Evolutionary conservation across 208 protist genomes (phyloP).

Genomic region (Trypanosoma cruzi): DNA sequence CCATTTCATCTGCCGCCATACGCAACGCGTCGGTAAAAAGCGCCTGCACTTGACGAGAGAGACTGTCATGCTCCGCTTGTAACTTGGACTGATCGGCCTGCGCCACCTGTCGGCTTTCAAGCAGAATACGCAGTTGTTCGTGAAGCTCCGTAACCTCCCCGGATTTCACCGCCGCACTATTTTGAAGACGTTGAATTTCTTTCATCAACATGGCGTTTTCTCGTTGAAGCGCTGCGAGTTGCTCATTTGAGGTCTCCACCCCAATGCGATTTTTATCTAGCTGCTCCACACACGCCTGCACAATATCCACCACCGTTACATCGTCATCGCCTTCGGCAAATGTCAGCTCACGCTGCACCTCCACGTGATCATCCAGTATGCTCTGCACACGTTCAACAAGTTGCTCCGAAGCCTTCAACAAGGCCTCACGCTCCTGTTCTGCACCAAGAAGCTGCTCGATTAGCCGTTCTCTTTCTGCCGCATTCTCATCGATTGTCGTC

Average conservation of each 20-base stretch:
- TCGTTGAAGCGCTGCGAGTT: not conserved
- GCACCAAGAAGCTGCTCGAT: not conserved
- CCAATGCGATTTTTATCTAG: slow-evolving; percentile 4
- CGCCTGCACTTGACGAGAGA: slow-evolving; percentile 18
- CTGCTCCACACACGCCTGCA: slow-evolving; percentile 18
- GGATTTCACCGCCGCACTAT: not conserved
- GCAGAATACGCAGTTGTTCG: not conserved
- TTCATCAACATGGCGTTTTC: not conserved
- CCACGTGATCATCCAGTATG: slow-evolving; percentile 23
- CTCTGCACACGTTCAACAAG: slow-evolving; percentile 30
- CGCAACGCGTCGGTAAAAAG: slow-evolving; percentile 29
- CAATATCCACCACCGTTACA: slow-evolving; percentile 25
- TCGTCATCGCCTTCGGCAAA: slow-evolving; percentile 10
- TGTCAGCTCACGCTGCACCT: slow-evolving; percentile 28
- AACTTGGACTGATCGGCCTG: slow-evolving; percentile 13
- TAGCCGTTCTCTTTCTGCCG: not conserved
- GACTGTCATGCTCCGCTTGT: slow-evolving; percentile 27
- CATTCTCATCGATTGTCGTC: not conserved
- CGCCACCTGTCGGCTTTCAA: slow-evolving; percentile 2
- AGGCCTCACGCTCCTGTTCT: slow-evolving; percentile 18
- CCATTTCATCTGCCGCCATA: slow-evolving; percentile 32
- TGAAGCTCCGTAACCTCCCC: slow-evolving; percentile 15
- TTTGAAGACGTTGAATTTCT: slow-evolving; percentile 6
- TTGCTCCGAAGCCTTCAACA: slow-evolving; percentile 22
- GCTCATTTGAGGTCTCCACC: not conserved